Base-by-base conservation (phyloP, 805 yeast species). In the Candida coleopterorum region DNA sequence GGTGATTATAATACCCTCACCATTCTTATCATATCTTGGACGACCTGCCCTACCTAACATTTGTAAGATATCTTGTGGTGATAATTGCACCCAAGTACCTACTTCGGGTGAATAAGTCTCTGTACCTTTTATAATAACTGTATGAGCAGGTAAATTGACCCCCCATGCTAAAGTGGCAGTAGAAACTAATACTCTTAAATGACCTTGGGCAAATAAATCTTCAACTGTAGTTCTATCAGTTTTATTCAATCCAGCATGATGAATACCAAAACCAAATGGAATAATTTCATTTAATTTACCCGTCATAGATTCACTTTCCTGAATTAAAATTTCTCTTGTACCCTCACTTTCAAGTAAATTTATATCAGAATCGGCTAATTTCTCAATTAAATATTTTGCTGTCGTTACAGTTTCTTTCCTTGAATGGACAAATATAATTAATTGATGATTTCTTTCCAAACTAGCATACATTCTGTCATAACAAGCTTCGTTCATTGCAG, bases 1-100 rank as follows among this genome's bases (percentile, higher is more conserved):
- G 0, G 97, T 93, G 33, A 90, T 86, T 22, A 90, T 85, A 3
- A 90, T 79, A 64, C 97, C 98, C 48, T 86, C 95, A 50, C 98
- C 98, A 50, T 79, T 76, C 12, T 79, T 78, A 57, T 90, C 98
- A 60, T 83, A 93, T 36, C 96, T 71, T 0, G 98, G 98, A 59
- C 98, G 74, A 48, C 97, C 97, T 14, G 97, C 97, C 65, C 97
- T 77, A 25, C 97, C 97, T n/a, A 90, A 68, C 97, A 90, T 90
- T 61, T 90, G 98, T 8, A 90, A 58, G 25, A 90, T 82, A 60
- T 93, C 97, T 50, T 90, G 98, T 0, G 97, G 94, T 0, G 95
- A 81, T n/a, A 90, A 63, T 51, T 85, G 93, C 2, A 78, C 78
- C 97, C 97, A 90, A 6, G 75, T 62, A 37, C 97, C 95, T 43